Evolutionary conservation across 495 filamentous ascomycete species (phyloP).

Genomic region (Aspergillus panamensis): DNA sequence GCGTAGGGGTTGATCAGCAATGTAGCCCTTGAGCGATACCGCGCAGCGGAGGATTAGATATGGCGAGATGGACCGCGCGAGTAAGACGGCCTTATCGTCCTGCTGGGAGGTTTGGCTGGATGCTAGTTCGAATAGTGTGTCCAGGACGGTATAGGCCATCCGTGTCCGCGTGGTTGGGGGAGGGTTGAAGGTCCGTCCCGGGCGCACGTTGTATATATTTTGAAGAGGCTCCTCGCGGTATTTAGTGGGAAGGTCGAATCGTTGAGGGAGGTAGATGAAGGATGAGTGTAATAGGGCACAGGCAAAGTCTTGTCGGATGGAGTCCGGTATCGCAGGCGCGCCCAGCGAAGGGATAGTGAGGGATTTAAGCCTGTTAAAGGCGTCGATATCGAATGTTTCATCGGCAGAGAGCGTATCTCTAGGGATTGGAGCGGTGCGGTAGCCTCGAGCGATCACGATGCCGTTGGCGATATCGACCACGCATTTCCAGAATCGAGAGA

Average conservation of each 20-base stretch:
- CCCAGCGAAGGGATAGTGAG: conserved; percentile 77
- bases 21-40: conserved; percentile 73
- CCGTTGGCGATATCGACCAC: conserved; percentile 40
- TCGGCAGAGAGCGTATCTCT: conserved; percentile 33
- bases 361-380: conserved; percentile 62
- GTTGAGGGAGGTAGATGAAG: conserved; percentile 68
- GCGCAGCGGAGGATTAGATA: conserved; percentile 81
- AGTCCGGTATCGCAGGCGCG: conserved; percentile 57
- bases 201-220: conserved; percentile 60
- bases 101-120: conserved; percentile 25
- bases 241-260: conserved; percentile 55
- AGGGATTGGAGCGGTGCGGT: conserved; percentile 28
- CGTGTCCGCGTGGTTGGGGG: conserved; percentile 58
- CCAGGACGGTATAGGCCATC: conserved; percentile 77
- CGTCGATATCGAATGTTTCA: conserved; percentile 74
- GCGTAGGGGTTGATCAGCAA: conserved; percentile 87
- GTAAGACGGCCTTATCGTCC: conserved; percentile 30
- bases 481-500: conserved; percentile 40
- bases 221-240: conserved; percentile 53
- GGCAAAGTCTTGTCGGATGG: conserved; percentile 65
- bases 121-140: conserved; percentile 75
- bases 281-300: conserved; percentile 78
- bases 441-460: conserved; percentile 39
- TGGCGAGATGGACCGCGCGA: conserved; percentile 75
- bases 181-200: conserved; percentile 68